Percentiles rank a stretch among this genome's conserved stretches.
These are phyloP conservation scores for Penicillium sp. DNA, from an alignment of 2,329 filamentous ascomycete species.

Conservation along the genomic window DNA sequence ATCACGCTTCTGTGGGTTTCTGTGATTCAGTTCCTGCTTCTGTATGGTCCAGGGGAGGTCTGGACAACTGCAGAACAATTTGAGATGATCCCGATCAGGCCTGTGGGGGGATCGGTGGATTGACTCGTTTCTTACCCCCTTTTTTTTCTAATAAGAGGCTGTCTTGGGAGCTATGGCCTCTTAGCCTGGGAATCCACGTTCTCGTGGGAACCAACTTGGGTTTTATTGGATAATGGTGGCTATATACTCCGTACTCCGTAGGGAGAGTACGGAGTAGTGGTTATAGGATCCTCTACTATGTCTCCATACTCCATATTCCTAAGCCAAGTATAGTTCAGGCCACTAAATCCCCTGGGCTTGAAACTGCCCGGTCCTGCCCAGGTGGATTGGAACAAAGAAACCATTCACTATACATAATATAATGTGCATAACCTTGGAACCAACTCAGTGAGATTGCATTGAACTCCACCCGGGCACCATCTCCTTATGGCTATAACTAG, in stretches of 20 bases:
- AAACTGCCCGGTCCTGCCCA: too few relatives aligned
- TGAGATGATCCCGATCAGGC: conserved; percentile 9
- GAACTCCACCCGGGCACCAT: too few relatives aligned
- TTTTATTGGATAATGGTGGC: background rate
- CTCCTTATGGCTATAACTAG: too few relatives aligned
- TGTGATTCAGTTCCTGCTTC: background rate
- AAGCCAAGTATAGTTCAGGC: too few relatives aligned
- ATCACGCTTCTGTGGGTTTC: background rate
- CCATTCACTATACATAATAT: too few relatives aligned
- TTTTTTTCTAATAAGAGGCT: background rate
- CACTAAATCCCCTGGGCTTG: too few relatives aligned
- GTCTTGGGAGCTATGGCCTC: background rate
- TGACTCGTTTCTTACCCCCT: conserved; percentile 5
- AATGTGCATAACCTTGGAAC: too few relatives aligned
- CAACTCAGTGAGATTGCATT: too few relatives aligned
- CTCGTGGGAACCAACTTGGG: background rate
- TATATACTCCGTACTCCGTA: background rate
- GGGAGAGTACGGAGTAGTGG: background rate
- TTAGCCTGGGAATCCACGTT: background rate
- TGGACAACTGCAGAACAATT: conserved; percentile 2
- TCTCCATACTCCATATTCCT: too few relatives aligned
- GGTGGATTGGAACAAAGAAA: too few relatives aligned
- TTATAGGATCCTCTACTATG: too few relatives aligned
- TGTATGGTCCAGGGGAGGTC: background rate
- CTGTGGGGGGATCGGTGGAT: conserved; percentile 11